Evolutionary conservation across 306 rosid species (phyloP), one percentile per base, ranked within the genome.

Genomic region (Herpetospermum pedunculosum): DNA sequence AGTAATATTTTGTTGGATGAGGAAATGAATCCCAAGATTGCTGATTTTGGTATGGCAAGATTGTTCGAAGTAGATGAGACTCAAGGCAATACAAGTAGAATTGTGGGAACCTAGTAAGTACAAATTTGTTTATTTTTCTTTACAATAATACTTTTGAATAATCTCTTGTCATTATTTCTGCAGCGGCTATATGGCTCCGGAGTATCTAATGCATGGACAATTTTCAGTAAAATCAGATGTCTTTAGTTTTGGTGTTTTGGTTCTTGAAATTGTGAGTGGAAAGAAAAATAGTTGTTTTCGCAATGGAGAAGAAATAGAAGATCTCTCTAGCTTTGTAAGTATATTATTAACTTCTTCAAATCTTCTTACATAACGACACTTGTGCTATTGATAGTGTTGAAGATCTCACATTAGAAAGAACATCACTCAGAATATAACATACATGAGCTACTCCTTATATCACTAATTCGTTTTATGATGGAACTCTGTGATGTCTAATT

Each of bases 41-140:
- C 89, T 26, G 97, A 91, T 78, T 91, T 91, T 81, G 95, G 97
- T 3, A 85, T 85, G 90, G 95, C 95, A n/a, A 88, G 75, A 65
- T 81, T 85, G 32, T 81, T 85, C 44, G 77, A 34, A 5, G 85
- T 34, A 1, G 85, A 85, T 25, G 87, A 85, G 32, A 79, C 79
- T 47, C 85, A 84, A 78, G 89, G 80, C 8, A 85, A 75, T 63
- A 91, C 95, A 0, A 67, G 71, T 44, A 78, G 78, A 47, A 77
- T 91, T 25, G 92, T 84, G 48, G 97, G 95, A 23, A 91, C 92
- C 2, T 85, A 32, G 95, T 91, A 87, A 84, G 95, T 60, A 26
- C 16, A 34, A 1, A 13, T 6, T 30, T 10, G 26, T 63, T 63
- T 8, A 16, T 8, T 63, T 35, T 35, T 35, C 3, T n/a, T 35